Evolutionary conservation across 208 protist genomes (phyloP), one percentile per base, ranked within the genome.

Genomic region (Crithidia mellificae): DNA sequence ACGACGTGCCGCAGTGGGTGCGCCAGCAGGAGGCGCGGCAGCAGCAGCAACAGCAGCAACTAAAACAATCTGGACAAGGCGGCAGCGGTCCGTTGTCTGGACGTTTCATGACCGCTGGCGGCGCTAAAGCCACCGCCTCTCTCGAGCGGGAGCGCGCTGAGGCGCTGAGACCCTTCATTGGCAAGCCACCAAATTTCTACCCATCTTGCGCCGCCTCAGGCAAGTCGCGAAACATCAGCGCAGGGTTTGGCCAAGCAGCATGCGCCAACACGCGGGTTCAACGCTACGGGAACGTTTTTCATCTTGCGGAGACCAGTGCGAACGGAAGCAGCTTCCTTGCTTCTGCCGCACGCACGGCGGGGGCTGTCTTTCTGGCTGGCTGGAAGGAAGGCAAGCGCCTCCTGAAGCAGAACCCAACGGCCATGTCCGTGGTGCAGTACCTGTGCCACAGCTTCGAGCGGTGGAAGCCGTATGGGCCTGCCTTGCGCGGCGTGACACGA

Each of bases 361-460:
- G 44, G 27, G 11, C 36, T 19, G n/a, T 38, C 2, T 41, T 75
- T 24, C 39, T 58, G 1, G 36, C 27, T 3, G 30, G 24, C 22
- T 69, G 70, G 70, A 75, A 69, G 19, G 70, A 68, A n/a, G 61
- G 62, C 14, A 63, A 46, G 22, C 77, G 74, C n/a, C 66, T 80
- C 50, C 47, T 84, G 30, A 55, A 61, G 24, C 77, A 78, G 9
- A 90, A 90, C 63, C 71, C 81, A 27, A 88, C 80, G 25, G 75
- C 80, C 12, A 55, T 63, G 49, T 68, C 76, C 0, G 75, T 90
- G 19, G 57, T 88, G 53, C 72, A 68, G 52, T 90, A 87, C 62
- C 58, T 90, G 54, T 67, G 67, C 30, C 57, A 51, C 15, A 49
- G 73, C 9, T 87, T 87, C 47, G 64, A 82, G 25, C 44, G 27